A percentile compares a stretch with the other conserved stretches of the same genome.
Evolutionary conservation across 352 stramenopile genomes (phyloP).

Genomic region (Phytophthora idaei): DNA sequence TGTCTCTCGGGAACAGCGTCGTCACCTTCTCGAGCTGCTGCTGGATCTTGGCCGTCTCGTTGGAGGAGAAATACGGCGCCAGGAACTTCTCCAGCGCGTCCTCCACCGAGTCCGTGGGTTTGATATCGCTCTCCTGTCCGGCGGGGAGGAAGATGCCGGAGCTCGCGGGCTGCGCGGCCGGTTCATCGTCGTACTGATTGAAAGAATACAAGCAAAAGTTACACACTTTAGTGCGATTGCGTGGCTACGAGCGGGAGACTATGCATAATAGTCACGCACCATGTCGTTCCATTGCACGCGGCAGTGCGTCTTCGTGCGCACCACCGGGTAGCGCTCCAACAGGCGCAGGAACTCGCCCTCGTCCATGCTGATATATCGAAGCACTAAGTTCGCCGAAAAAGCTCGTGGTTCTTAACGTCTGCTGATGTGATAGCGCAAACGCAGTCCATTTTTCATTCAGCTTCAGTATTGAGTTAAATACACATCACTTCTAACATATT

Average conservation of each 20-base stretch:
- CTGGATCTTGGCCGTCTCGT: slow-evolving; percentile 63
- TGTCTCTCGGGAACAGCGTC: not conserved
- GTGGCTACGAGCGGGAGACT: not conserved
- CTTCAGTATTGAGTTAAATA: not conserved
- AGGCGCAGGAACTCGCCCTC: slow-evolving; percentile 69
- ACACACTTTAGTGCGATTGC: slow-evolving; percentile 1
- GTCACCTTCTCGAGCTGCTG: slow-evolving; percentile 66
- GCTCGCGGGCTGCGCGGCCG: slow-evolving; percentile 13
- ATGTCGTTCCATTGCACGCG: slow-evolving; percentile 84
- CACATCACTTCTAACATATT: not conserved
- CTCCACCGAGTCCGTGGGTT: slow-evolving; percentile 44
- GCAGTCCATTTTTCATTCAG: not conserved
- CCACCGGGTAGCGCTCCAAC: slow-evolving; percentile 76
- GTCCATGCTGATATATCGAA: slow-evolving; percentile 49
- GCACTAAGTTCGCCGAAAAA: not conserved
- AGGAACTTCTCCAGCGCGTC: slow-evolving; percentile 72
- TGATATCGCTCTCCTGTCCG: slow-evolving; percentile 38
- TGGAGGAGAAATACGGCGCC: slow-evolving; percentile 61
- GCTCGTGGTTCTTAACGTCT: not conserved
- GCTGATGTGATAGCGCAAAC: slow-evolving; percentile 10
- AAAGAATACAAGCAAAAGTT: not conserved
- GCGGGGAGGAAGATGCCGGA: slow-evolving; percentile 32
- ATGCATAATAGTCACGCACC: slow-evolving; percentile 29
- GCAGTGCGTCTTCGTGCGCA: slow-evolving; percentile 79
- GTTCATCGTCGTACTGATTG: slow-evolving; percentile 34